A percentile compares a stretch with the other conserved stretches of the same genome.
Evolutionary conservation across 208 protist species (phyloP).

Genomic region (Zelonia costaricensis): DNA sequence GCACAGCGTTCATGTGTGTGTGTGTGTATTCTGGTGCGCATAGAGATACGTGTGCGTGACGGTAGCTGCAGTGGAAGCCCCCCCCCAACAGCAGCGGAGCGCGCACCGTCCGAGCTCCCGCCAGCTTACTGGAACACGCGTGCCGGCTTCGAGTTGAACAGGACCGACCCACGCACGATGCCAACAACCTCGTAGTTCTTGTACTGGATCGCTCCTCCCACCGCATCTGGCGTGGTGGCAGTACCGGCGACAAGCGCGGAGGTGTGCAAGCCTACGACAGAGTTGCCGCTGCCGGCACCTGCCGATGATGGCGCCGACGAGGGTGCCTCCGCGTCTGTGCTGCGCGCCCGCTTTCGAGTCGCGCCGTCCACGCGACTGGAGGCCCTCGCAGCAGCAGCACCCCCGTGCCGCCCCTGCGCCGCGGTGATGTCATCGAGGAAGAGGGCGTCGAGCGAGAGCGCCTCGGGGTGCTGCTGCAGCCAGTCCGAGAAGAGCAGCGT

Average conservation of each 20-base stretch:
- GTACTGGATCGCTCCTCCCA: not conserved
- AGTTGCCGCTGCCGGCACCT: no score
- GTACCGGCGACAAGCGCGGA: not conserved
- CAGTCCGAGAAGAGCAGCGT: slow-evolving; percentile 52
- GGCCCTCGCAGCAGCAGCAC: no score
- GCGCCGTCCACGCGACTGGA: no score
- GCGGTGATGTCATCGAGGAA: slow-evolving; percentile 21
- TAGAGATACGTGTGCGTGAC: no score
- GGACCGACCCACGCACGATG: slow-evolving; percentile 52
- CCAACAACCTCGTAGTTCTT: slow-evolving; percentile 75
- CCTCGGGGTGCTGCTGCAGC: slow-evolving; percentile 53
- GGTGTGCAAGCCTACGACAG: no score
- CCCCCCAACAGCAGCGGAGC: no score
- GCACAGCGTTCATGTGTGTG: no score
- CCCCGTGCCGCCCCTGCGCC: no score
- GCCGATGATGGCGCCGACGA: no score
- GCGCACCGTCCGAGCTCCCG: no score
- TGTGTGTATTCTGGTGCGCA: no score
- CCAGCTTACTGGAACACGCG: slow-evolving; percentile 44
- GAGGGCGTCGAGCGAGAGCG: slow-evolving; percentile 42
- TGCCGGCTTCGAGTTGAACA: slow-evolving; percentile 78
- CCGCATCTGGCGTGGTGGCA: not conserved
- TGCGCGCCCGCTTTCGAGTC: not conserved
- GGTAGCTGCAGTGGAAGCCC: no score
- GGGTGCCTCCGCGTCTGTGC: not conserved